Evolutionary conservation across 306 rosid genomes (phyloP), one percentile per base, ranked within the genome.

Genomic region (Sicyos baderoa): DNA sequence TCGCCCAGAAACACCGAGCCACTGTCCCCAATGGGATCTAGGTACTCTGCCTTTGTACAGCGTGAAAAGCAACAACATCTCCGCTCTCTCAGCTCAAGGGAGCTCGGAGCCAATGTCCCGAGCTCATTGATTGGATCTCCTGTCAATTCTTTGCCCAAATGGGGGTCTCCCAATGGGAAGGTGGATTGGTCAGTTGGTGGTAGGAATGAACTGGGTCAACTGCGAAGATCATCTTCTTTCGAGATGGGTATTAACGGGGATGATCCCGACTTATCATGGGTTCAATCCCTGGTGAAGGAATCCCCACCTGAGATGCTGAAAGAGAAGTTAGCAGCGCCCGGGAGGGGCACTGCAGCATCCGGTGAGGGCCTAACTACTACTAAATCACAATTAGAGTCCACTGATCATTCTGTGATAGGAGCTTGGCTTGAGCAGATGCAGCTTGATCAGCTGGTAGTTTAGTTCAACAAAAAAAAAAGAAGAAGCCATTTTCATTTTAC

Each of bases 401-500:
- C 74, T 68, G 97, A 91, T 84, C 88, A 86, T 74, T 82, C 96
- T 19, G 96, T 86, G 62, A 54, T 91, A 54, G 97, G 89, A 76
- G 91, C 96, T 47, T 88, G 95, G 97, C 86, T 91, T 32, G 97
- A 91, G 84, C 91, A 91, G 82, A 85, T 91, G 97, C 97, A 88
- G 82, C 87, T 88, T 77, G 96, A 84, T 82, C 89, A 83, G 79
- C 85, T 86, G 60, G 81, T 84, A 74, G 95, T 85, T 78, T 85
- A 87, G 80, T 35, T 74, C 72, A 44, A 14, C 51, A 71, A 71
- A 75, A 79, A 72, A 25, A 29, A 3, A 29, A 29, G n/a, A n/a
- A n/a, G n/a, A 16, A 59, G 27, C 45, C 84, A 74, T 72, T 67
- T 80, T 79, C 75, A 79, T 72, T 75, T 84, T 70, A 72, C 77